Base-by-base conservation (phyloP, 306 rosid species). In the Canavalia ensiformis region DNA sequence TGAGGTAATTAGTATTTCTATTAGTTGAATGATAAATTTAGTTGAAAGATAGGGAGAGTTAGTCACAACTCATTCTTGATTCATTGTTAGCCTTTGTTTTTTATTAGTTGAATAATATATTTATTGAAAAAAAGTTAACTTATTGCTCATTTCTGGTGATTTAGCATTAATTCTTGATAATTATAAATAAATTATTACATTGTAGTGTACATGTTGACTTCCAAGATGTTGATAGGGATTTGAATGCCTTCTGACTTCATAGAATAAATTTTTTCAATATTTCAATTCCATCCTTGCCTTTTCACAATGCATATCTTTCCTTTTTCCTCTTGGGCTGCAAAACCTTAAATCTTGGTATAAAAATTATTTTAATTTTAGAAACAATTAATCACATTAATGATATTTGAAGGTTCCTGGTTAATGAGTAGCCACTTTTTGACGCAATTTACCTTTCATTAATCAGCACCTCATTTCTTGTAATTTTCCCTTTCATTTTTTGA, bases 1-100 rank as follows among this genome's bases (percentile, higher is more conserved):
- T 5, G 85, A 88, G 97, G 94, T 92, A 88, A 81, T 78, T 67
- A 5, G 68, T 74, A 60, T 51, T 75, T 52, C 62, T 28, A 64
- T 78, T 58, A 11, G 74, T 49, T 11, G 42, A 72, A 8, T 57
- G 12, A 41, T 41, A 37, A 8, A 31, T 75, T 57, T 69, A 49
- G 59, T 63, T 28, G 41, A 60, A 30, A 41, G 69, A 35, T 58
- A 25, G 65, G 41, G 50, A 66, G 74, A 57, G 52, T 54, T 41
- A 45, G 44, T 55, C 68, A 46, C 63, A 47, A 54, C 13, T 52
- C 71, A 52, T 46, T 58, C 64, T 70, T 74, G 74, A 49, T 66
- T 46, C 71, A 78, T 66, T 69, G 30, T 82, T 82, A 52, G 73
- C 78, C 12, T 70, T 44, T 59, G 39, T 72, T 77, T 56, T 51